These are phyloP conservation scores for Phoenix roebelenii DNA, from an alignment of 176 grass and related monocot species.

Conservation along the genomic window DNA sequence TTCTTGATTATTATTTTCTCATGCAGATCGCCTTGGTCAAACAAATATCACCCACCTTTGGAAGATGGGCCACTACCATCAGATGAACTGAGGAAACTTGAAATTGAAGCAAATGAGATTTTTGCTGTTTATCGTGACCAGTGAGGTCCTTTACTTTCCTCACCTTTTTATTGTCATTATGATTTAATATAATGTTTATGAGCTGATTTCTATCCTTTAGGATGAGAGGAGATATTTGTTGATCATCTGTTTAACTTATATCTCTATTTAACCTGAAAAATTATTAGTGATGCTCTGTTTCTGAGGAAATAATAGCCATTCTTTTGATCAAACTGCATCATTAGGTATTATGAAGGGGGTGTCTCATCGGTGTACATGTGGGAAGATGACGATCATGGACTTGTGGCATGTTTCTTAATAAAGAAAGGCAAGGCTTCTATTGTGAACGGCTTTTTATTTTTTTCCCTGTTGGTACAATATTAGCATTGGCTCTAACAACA, in stretches of 20 bases:
- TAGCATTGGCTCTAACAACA: background rate
- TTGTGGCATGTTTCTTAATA: conserved; percentile 94
- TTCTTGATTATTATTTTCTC: background rate
- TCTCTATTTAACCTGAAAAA: no score
- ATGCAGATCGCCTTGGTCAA: conserved; percentile 91
- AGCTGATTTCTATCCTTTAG: no score
- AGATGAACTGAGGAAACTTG: conserved; percentile 60
- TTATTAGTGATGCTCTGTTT: background rate
- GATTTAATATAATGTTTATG: no score
- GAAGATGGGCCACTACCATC: conserved; percentile 90
- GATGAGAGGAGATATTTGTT: no score
- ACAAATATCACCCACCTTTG: conserved; percentile 75
- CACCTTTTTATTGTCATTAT: background rate
- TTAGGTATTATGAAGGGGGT: conserved; percentile 98
- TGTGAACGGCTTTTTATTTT: background rate
- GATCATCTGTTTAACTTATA: background rate
- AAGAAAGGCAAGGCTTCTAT: conserved; percentile 50
- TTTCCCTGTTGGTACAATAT: background rate
- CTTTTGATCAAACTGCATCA: conserved; percentile 7
- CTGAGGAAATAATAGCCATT: background rate
- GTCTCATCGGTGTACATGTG: conserved; percentile 95
- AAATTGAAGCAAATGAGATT: conserved; percentile 87
- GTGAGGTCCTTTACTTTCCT: conserved; percentile 38
- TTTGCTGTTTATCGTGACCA: conserved; percentile 91
- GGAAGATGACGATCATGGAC: conserved; percentile 70